Conservation (phyloP, 2,329 filamentous ascomycete genomes). For the Dactylellina haptotyla region DNA sequence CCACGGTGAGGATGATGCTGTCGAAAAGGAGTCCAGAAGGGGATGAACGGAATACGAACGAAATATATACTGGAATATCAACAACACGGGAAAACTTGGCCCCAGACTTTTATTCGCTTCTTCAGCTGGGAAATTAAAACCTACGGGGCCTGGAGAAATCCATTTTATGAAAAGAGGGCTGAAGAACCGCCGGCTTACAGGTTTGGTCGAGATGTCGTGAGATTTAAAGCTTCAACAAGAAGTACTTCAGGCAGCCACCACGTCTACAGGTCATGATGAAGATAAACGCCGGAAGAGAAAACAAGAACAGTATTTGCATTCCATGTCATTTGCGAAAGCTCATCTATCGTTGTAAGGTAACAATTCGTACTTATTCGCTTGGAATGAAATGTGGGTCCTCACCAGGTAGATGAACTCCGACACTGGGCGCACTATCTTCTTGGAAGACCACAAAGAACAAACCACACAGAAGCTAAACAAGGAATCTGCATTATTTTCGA, state of each 20-base stretch:
- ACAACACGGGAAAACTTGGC: conserved; percentile 26
- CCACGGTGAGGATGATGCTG: neutral
- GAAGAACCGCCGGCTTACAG: conserved; percentile 31
- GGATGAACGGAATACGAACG: conserved; percentile 7
- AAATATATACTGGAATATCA: conserved; percentile 34
- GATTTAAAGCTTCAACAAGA: conserved; percentile 17
- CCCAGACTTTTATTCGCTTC: neutral
- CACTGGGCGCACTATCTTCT: too few species aligned
- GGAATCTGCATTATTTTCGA: too few species aligned
- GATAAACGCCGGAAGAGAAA: too few species aligned
- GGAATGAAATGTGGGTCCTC: too few species aligned
- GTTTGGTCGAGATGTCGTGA: conserved; percentile 19
- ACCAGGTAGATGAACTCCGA: too few species aligned
- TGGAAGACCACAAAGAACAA: too few species aligned
- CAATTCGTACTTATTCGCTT: neutral
- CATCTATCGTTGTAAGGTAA: neutral
- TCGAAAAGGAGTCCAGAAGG: conserved; percentile 14
- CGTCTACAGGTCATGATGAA: neutral
- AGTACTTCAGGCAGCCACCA: conserved; percentile 5
- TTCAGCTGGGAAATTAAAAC: conserved; percentile 36
- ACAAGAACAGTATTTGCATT: too few species aligned
- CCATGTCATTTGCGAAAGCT: too few species aligned
- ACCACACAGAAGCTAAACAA: too few species aligned
- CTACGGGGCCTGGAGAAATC: neutral
- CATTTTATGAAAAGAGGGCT: conserved; percentile 24